Conservation (phyloP, 305 asterid species). For the Striga hermonthica region DNA sequence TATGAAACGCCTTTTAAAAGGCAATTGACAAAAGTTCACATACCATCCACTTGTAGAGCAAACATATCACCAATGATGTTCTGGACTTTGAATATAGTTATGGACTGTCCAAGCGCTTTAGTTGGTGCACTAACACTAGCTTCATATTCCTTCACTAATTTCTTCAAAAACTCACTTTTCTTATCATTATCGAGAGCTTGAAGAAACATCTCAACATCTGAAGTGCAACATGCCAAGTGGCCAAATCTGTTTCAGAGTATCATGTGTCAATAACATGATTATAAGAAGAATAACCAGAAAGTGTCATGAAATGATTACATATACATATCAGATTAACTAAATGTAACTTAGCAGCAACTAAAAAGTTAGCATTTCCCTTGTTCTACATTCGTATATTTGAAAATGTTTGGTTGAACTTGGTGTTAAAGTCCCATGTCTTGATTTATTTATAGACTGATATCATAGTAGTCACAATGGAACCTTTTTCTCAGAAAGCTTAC, state of each 20-base stretch:
- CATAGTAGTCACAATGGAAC: not conserved
- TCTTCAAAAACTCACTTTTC: slow-evolving; percentile 55
- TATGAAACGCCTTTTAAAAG: not conserved
- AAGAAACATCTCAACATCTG: slow-evolving; percentile 75
- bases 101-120: slow-evolving; percentile 76
- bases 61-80: slow-evolving; percentile 54
- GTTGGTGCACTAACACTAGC: slow-evolving; percentile 39
- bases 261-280: slow-evolving; percentile 26
- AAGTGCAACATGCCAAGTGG: slow-evolving; percentile 80
- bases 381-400: slow-evolving; percentile 8
- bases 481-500: not conserved
- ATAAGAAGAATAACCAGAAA: slow-evolving; percentile 24
- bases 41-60: slow-evolving; percentile 64
- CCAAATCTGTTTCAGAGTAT: slow-evolving; percentile 71
- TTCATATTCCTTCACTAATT: slow-evolving; percentile 52
- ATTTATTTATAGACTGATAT: no score
- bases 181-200: slow-evolving; percentile 53
- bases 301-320: slow-evolving; percentile 20
- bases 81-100: slow-evolving; percentile 71
- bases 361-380: slow-evolving; percentile 6
- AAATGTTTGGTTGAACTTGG: slow-evolving; percentile 14
- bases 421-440: slow-evolving; percentile 22
- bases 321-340: not conserved
- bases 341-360: no score
- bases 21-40: slow-evolving; percentile 13